Evolutionary conservation across 805 yeast genomes (phyloP).

Genomic region (Scheffersomyces amazonensis): DNA sequence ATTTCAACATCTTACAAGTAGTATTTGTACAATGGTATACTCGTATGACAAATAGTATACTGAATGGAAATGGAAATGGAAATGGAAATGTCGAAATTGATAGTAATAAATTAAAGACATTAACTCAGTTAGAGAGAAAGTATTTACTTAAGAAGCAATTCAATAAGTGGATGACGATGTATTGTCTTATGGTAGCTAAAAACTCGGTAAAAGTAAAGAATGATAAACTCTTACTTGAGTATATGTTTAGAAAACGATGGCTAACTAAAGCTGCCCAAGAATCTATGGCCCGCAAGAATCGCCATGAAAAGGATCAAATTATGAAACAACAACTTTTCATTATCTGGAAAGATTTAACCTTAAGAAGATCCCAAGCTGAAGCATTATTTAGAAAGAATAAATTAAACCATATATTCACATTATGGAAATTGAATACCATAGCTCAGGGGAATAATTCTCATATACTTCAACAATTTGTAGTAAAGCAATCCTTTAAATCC

Average conservation of each 20-base stretch:
- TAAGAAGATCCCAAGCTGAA: constrained; percentile 9
- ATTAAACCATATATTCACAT: constrained; percentile 4
- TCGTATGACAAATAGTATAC: no score
- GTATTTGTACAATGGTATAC: no score
- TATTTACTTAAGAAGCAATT: constrained; percentile 13
- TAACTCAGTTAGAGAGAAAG: constrained; percentile 12
- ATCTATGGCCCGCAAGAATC: constrained; percentile 5
- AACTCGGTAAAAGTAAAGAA: constrained; percentile 4
- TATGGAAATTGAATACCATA: constrained; percentile 14
- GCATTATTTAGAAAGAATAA: constrained; percentile 4
- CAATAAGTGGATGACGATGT: constrained; percentile 11
- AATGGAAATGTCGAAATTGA: no score
- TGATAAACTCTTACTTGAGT: constrained; percentile 5
- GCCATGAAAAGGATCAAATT: constrained; percentile 1
- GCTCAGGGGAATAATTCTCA: no score
- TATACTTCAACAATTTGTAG: no score
- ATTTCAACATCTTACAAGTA: no score
- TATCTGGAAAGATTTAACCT: constrained; percentile 11
- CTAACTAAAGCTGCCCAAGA: constrained; percentile 7
- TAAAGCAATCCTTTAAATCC: constrained; percentile 1
- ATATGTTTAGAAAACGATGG: constrained; percentile 14
- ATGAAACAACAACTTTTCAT: constrained; percentile 6
- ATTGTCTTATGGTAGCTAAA: background rate
- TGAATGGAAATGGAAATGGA: no score
- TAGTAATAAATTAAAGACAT: constrained; percentile 9